Conservation (phyloP, 129 eudicot species). For the Saussurea involucrata region DNA sequence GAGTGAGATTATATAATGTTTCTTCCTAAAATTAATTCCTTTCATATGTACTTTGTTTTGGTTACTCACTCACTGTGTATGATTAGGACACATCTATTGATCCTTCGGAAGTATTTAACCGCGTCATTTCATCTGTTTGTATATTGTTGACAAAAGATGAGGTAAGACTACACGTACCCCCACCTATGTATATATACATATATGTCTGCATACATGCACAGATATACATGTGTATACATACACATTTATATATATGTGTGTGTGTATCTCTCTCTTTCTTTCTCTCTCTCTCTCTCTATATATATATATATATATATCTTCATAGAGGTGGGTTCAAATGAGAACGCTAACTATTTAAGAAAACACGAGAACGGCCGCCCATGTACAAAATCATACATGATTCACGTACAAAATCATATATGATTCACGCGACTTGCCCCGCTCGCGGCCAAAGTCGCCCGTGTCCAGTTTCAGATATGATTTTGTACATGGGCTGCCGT, state of each 20-base stretch:
- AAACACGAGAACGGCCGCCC: too few species aligned
- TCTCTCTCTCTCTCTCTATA: not conserved
- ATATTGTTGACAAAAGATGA: conserved; percentile 77
- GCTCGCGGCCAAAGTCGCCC: too few species aligned
- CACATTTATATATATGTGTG: not conserved
- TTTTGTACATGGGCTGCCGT: too few species aligned
- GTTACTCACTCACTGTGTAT: conserved; percentile 9
- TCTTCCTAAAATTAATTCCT: not conserved
- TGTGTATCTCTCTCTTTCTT: not conserved
- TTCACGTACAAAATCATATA: too few species aligned
- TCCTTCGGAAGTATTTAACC: conserved; percentile 95
- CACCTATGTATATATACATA: not conserved
- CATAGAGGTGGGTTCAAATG: too few species aligned
- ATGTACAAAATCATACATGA: too few species aligned
- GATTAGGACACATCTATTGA: conserved; percentile 93
- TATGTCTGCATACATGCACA: not conserved
- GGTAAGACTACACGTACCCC: conserved; percentile 33
- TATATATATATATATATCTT: not conserved
- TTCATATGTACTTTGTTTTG: not conserved
- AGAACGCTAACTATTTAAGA: too few species aligned
- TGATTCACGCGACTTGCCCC: too few species aligned
- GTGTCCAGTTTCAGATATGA: too few species aligned
- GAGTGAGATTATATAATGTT: conserved; percentile 45
- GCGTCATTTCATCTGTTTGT: conserved; percentile 85
- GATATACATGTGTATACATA: not conserved